phyloP scores from a whole-genome alignment of 1,284 basidiomycete genomes.

The Melampsora larici-populina region DNA sequence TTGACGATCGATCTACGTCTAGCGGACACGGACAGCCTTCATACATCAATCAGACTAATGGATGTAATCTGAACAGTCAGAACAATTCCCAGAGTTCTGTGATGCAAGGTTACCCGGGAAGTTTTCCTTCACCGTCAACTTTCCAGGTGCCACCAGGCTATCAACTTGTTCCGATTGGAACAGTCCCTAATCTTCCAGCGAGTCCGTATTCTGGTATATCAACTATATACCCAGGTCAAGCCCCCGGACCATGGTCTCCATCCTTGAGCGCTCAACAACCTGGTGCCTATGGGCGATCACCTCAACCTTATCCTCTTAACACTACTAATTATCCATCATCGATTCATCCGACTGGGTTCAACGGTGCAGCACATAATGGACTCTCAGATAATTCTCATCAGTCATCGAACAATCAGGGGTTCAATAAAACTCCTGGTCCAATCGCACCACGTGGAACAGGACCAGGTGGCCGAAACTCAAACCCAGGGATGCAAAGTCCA shows the following conservation, averaged over 20 bases:
- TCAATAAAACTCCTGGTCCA: constrained; percentile 38
- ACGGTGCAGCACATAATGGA: neutral
- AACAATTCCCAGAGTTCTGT: neutral
- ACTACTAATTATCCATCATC: constrained; percentile 11
- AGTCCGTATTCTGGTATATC: constrained; percentile 1
- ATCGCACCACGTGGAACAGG: constrained; percentile 24
- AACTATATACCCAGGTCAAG: constrained; percentile 24
- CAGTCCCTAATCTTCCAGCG: neutral
- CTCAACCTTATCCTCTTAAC: constrained; percentile 32
- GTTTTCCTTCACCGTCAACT: constrained; percentile 32
- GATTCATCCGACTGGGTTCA: neutral
- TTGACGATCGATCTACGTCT: constrained; percentile 20
- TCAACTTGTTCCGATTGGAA: constrained; percentile 41
- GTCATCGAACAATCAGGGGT: constrained; percentile 3
- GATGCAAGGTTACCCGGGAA: constrained; percentile 8
- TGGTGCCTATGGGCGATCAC: constrained; percentile 37
- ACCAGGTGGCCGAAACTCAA: neutral
- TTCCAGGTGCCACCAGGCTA: constrained; percentile 41
- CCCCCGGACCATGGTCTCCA: constrained; percentile 38
- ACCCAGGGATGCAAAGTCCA: neutral
- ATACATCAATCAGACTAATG: constrained; percentile 9
- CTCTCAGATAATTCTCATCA: neutral
- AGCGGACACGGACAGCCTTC: constrained; percentile 18
- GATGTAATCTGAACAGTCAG: neutral
- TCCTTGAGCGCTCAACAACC: constrained; percentile 14